Evolutionary conservation across 768 basidiomycete genomes (phyloP).

Genomic region (Crucibulum laeve): DNA sequence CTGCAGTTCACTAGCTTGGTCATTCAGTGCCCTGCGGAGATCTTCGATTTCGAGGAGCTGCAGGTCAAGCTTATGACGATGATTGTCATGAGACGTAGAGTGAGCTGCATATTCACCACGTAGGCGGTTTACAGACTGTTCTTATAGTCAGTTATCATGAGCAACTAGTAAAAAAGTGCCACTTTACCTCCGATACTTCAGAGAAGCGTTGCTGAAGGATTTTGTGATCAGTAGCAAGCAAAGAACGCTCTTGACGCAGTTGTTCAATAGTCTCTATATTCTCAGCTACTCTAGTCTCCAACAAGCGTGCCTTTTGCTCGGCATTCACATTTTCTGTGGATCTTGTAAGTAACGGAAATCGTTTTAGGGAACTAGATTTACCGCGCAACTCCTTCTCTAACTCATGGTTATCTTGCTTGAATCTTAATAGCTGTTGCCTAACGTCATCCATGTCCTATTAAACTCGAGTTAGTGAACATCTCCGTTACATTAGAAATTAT

Average conservation of each 20-base stretch:
- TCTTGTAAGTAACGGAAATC: not conserved
- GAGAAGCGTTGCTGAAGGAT: slow-evolving; percentile 64
- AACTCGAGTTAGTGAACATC: slow-evolving; percentile 1
- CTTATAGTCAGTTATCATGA: not conserved
- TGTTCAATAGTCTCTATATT: slow-evolving; percentile 70
- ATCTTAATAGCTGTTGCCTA: slow-evolving; percentile 57
- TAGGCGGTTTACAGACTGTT: slow-evolving; percentile 56
- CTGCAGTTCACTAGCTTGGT: slow-evolving; percentile 59
- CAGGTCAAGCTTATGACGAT: slow-evolving; percentile 70
- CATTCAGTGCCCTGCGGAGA: slow-evolving; percentile 61
- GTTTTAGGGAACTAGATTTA: slow-evolving; percentile 22
- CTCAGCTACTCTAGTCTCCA: slow-evolving; percentile 64
- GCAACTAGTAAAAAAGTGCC: not conserved
- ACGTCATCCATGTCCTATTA: slow-evolving; percentile 77
- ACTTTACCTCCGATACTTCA: slow-evolving; percentile 61
- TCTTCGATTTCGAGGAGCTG: slow-evolving; percentile 72
- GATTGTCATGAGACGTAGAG: slow-evolving; percentile 64
- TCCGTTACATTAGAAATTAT: too few relatives aligned
- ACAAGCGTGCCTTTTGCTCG: slow-evolving; percentile 69
- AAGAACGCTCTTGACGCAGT: slow-evolving; percentile 70
- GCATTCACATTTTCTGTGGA: slow-evolving; percentile 53
- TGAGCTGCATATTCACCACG: slow-evolving; percentile 57
- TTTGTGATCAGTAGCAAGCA: slow-evolving; percentile 68
- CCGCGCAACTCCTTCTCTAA: slow-evolving; percentile 74
- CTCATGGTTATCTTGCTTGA: slow-evolving; percentile 71